Base-by-base conservation (phyloP, 192 early-diverging fungal genomes). In the Globomyces pollinis-pini region DNA sequence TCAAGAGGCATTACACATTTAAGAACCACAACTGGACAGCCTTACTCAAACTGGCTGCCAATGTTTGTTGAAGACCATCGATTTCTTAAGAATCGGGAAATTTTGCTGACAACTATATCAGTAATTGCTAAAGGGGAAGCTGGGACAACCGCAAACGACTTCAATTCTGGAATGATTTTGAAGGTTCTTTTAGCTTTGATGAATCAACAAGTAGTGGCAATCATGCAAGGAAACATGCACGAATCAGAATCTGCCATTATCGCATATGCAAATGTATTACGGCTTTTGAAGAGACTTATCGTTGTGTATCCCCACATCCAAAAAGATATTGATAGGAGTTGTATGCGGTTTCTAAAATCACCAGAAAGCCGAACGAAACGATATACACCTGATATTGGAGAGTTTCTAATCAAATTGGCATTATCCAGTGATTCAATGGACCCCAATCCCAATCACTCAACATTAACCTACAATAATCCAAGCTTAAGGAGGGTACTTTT, bases 381-480 rank as follows among this genome's bases (percentile, higher is more conserved):
- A 43, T 12, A 28, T 7, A n/a, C 13, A 4, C 16, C 16, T 20
- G 56, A 57, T 23, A 38, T 57, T 7, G 56, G 56, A 1, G 56
- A 57, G 43, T 57, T 57, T 23, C 23, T 57, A 20, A 57, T 57
- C n/a, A 57, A 57, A 23, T 38, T 57, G 56, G 13, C 20, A 0
- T 16, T 43, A 18, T 18, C 41, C 13, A 16, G n/a, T 0, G n/a
- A n/a, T n/a, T n/a, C n/a, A n/a, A n/a, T n/a, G n/a, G 41, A 43
- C 41, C 8, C 13, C 16, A 9, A 16, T 7, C 7, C 13, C 6
- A 5, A 5, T 12, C 4, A 12, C 20, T 6, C n/a, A 43, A 43
- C n/a, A 43, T 18, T 43, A 5, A 16, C 41, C 5, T 43, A 43
- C 41, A 43, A 0, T 9, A 43, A 43, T 18, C n/a, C n/a, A 18